Evolutionary conservation across 805 yeast genomes (phyloP).

Genomic region (Tetrapisispora arboricola): DNA sequence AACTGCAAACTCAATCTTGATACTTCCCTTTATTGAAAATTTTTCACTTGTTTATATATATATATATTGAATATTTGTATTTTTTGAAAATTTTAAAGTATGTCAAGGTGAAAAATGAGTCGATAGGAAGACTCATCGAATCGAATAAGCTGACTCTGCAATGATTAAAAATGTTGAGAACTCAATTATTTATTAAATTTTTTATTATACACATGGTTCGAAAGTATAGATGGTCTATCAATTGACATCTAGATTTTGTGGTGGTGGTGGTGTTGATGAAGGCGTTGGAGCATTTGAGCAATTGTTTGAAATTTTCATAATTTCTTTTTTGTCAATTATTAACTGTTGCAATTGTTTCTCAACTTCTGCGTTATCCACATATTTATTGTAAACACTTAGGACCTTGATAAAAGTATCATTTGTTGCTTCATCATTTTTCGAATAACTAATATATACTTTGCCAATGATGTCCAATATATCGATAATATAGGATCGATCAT

Average conservation of each 20-base stretch:
- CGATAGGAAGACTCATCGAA: no score
- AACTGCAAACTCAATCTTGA: no score
- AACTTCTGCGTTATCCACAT: slow-evolving; percentile 31
- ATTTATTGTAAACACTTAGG: slow-evolving; percentile 31
- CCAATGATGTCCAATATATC: slow-evolving; percentile 61
- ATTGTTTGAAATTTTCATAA: slow-evolving; percentile 13
- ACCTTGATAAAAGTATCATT: slow-evolving; percentile 32
- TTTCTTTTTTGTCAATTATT: slow-evolving; percentile 29
- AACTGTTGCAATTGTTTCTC: slow-evolving; percentile 32
- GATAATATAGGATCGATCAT: slow-evolving; percentile 5
- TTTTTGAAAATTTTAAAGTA: no score
- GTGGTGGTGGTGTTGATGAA: not conserved
- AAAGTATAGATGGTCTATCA: not conserved
- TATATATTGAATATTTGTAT: no score
- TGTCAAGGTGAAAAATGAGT: no score
- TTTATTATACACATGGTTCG: no score
- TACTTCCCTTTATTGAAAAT: no score
- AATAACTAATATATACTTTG: slow-evolving; percentile 47
- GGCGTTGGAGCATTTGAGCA: not conserved
- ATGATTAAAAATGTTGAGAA: no score
- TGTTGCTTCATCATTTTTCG: slow-evolving; percentile 28
- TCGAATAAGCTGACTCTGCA: no score
- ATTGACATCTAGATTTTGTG: not conserved
- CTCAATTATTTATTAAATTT: no score
- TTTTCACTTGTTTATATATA: no score